A percentile compares a stretch with the other conserved stretches of the same genome.
These are phyloP conservation scores for Suillus discolor DNA, from an alignment of 768 basidiomycete species.

Conservation along the genomic window DNA sequence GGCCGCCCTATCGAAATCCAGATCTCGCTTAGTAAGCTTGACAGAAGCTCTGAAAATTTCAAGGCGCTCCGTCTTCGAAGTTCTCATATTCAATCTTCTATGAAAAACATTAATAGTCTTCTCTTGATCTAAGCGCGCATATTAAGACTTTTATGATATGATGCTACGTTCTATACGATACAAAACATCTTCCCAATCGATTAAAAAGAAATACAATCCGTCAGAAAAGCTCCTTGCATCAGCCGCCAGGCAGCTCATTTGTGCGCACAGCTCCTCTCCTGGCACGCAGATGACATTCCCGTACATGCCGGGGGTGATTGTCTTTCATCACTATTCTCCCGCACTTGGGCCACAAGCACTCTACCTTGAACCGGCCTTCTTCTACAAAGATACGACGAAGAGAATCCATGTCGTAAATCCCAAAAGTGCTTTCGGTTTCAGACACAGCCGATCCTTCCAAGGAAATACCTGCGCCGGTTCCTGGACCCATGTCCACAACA, in stretches of 20 bases:
- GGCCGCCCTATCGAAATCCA: too few species aligned
- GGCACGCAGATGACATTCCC: not conserved
- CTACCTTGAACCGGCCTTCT: not conserved
- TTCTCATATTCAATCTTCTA: too few species aligned
- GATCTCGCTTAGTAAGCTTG: too few species aligned
- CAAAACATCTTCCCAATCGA: too few species aligned
- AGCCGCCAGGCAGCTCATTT: too few species aligned
- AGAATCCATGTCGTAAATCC: not conserved
- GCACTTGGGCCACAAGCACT: conserved; percentile 1
- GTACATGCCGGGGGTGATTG: conserved; percentile 1
- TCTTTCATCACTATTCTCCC: conserved; percentile 3
- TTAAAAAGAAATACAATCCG: too few species aligned
- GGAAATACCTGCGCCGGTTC: not conserved
- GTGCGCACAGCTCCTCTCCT: not conserved
- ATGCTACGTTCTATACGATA: too few species aligned
- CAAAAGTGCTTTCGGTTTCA: not conserved
- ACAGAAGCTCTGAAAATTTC: too few species aligned
- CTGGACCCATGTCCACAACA: not conserved
- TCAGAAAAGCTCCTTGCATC: not conserved
- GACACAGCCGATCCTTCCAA: not conserved
- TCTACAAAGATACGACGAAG: conserved; percentile 4
- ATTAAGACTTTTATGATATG: too few species aligned
- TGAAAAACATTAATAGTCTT: too few species aligned
- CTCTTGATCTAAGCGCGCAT: too few species aligned
- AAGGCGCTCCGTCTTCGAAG: too few species aligned